These are phyloP conservation scores for Claviceps sp. DNA, from an alignment of 2,329 filamentous ascomycete species.

Conservation along the genomic window DNA sequence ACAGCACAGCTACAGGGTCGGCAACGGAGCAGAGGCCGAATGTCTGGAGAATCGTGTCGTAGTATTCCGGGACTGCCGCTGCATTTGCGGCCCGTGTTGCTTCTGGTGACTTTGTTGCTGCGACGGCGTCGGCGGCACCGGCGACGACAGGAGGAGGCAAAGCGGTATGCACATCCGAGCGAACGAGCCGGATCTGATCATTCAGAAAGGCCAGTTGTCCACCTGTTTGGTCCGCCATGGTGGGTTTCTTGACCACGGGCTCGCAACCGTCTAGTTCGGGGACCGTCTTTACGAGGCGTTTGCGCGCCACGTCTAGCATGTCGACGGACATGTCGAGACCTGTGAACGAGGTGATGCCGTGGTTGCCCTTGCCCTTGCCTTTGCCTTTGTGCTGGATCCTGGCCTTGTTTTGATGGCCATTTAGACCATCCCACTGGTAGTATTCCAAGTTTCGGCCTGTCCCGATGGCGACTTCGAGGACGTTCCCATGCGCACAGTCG, in stretches of 20 bases:
- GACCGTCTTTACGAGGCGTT: slow-evolving; percentile 33
- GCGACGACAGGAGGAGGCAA: slow-evolving; percentile 24
- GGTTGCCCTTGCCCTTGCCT: neutral
- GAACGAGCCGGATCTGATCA: slow-evolving; percentile 31
- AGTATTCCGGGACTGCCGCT: slow-evolving; percentile 14
- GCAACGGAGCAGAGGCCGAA: slow-evolving; percentile 52
- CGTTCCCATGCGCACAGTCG: slow-evolving; percentile 36
- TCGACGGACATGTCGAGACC: slow-evolving; percentile 47
- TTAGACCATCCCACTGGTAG: slow-evolving; percentile 40
- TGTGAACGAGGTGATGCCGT: slow-evolving; percentile 40
- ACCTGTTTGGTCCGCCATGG: slow-evolving; percentile 20
- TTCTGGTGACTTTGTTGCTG: too few relatives aligned
- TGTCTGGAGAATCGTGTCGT: slow-evolving; percentile 51
- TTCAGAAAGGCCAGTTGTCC: slow-evolving; percentile 27
- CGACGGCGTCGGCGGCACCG: slow-evolving; percentile 3
- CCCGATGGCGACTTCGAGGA: slow-evolving; percentile 50
- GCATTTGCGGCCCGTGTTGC: too few relatives aligned
- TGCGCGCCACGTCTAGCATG: slow-evolving; percentile 45
- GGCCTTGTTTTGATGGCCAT: neutral
- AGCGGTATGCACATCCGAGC: slow-evolving; percentile 32
- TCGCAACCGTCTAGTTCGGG: slow-evolving; percentile 22
- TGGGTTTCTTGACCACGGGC: slow-evolving; percentile 19
- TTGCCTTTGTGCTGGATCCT: neutral
- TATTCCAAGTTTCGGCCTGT: slow-evolving; percentile 48
- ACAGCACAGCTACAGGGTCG: slow-evolving; percentile 39